phyloP scores from a whole-genome alignment of 1,139 yeast genomes.

The Saccharomyces pastorianus region DNA sequence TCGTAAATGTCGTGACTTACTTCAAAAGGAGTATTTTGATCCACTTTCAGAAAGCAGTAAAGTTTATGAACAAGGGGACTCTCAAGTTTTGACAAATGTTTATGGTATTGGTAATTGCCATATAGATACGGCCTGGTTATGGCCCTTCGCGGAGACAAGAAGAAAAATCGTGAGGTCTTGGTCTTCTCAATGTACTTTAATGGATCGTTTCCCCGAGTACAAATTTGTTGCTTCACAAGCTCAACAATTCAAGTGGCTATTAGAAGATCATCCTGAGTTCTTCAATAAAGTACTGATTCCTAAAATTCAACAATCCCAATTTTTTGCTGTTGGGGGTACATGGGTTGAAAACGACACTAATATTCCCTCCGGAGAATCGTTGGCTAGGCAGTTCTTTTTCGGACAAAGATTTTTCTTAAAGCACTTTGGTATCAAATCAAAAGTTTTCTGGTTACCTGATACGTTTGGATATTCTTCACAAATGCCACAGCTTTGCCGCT shows the following conservation, averaged over 20 bases:
- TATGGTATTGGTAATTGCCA: constrained; percentile 91
- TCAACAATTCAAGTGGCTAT: constrained; percentile 91
- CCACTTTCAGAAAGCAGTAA: constrained; percentile 50
- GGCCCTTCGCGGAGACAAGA: constrained; percentile 96
- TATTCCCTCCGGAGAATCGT: constrained; percentile 85
- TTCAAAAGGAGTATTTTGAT: constrained; percentile 55
- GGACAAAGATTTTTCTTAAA: constrained; percentile 81
- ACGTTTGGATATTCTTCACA: constrained; percentile 95
- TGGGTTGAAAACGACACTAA: constrained; percentile 98
- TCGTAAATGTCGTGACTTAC: constrained; percentile 56
- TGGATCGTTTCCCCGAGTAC: constrained; percentile 86
- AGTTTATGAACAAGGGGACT: constrained; percentile 42
- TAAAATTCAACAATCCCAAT: constrained; percentile 64
- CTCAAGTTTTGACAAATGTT: constrained; percentile 40
- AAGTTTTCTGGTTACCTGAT: constrained; percentile 90
- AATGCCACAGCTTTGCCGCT: constrained; percentile 83
- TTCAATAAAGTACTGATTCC: constrained; percentile 50
- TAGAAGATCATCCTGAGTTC: constrained; percentile 74
- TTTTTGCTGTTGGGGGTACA: constrained; percentile 88
- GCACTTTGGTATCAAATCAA: constrained; percentile 68
- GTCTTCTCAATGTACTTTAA: constrained; percentile 82
- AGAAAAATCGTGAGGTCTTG: constrained; percentile 89
- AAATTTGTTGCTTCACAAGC: constrained; percentile 92
- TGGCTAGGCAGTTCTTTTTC: constrained; percentile 76
- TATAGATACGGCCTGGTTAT: constrained; percentile 94